A percentile compares a stretch with the other conserved stretches of the same genome.
These are phyloP conservation scores for Fraxinus nigra DNA, from an alignment of 305 asterid species.

Conservation along the genomic window DNA sequence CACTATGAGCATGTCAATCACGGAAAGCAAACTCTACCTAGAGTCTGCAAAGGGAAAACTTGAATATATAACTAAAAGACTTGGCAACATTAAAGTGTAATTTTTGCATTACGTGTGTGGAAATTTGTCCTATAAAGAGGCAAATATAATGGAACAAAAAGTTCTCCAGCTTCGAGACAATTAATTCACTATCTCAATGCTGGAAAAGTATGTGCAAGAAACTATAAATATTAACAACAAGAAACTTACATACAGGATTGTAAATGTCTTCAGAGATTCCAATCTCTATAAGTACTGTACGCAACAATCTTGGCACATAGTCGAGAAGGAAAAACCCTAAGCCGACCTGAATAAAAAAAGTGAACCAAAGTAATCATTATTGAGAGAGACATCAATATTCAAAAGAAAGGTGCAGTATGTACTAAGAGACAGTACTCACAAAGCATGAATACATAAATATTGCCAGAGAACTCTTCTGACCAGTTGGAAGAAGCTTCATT, in stretches of 20 bases:
- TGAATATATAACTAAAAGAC: neutral
- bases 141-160: conserved; percentile 9
- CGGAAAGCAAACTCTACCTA: neutral
- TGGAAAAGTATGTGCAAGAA: conserved; percentile 5
- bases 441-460: conserved; percentile 67
- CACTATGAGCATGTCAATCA: neutral
- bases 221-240: conserved; percentile 29
- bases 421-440: conserved; percentile 49
- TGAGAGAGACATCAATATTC: conserved; percentile 9
- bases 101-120: neutral
- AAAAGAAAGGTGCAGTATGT: conserved; percentile 4
- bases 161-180: conserved; percentile 9
- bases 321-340: conserved; percentile 73
- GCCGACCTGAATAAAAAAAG: conserved; percentile 59
- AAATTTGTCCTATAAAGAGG: conserved; percentile 6
- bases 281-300: conserved; percentile 53
- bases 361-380: conserved; percentile 14
- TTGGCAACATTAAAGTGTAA: conserved; percentile 4
- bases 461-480: conserved; percentile 72
- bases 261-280: conserved; percentile 85
- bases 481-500: conserved; percentile 95
- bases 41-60: conserved; percentile 5
- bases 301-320: conserved; percentile 54
- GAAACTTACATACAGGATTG: conserved; percentile 93
- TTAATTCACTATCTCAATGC: conserved; percentile 12